Conservation (phyloP, 352 stramenopile species). For the Pythium folliculosum region DNA sequence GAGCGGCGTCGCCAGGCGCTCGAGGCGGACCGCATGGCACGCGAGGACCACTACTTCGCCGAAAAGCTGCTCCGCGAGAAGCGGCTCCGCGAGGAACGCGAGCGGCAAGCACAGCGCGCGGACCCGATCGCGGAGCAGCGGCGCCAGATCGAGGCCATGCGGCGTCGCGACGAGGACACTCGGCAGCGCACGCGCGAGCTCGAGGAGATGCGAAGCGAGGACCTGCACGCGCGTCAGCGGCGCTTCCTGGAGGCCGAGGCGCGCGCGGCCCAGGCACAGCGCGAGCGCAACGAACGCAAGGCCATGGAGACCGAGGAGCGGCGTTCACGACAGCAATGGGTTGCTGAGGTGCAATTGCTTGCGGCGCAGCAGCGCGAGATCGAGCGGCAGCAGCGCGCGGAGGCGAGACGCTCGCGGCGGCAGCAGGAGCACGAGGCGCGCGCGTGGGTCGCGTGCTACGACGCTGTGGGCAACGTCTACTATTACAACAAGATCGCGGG, state of each 20-base stretch:
- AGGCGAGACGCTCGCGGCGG: slow-evolving; percentile 36
- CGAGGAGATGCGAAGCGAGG: slow-evolving; percentile 47
- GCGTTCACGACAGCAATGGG: slow-evolving; percentile 36
- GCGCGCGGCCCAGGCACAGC: slow-evolving; percentile 25
- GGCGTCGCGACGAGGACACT: slow-evolving; percentile 40
- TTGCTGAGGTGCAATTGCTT: slow-evolving; percentile 28
- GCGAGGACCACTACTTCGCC: slow-evolving; percentile 61
- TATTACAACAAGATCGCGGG: slow-evolving; percentile 65
- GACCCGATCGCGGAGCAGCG: slow-evolving; percentile 50
- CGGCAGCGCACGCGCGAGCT: slow-evolving; percentile 35
- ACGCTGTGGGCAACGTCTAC: slow-evolving; percentile 52
- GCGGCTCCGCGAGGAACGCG: slow-evolving; percentile 25
- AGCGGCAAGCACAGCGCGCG: slow-evolving; percentile 14
- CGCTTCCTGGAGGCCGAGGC: slow-evolving; percentile 41
- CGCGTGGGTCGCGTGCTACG: slow-evolving; percentile 53
- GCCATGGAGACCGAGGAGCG: slow-evolving; percentile 52
- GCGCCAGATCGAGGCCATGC: slow-evolving; percentile 49
- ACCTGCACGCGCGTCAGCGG: slow-evolving; percentile 46
- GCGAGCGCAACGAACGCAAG: slow-evolving; percentile 44
- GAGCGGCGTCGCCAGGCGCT: slow-evolving; percentile 32
- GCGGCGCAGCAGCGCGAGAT: slow-evolving; percentile 32
- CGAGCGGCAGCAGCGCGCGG: slow-evolving; percentile 35
- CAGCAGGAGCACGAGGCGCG: slow-evolving; percentile 36
- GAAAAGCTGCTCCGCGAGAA: slow-evolving; percentile 47
- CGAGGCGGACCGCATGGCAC: slow-evolving; percentile 46